Base-by-base conservation (phyloP, 495 filamentous ascomycete species). In the Talaromyces proteolyticus region DNA sequence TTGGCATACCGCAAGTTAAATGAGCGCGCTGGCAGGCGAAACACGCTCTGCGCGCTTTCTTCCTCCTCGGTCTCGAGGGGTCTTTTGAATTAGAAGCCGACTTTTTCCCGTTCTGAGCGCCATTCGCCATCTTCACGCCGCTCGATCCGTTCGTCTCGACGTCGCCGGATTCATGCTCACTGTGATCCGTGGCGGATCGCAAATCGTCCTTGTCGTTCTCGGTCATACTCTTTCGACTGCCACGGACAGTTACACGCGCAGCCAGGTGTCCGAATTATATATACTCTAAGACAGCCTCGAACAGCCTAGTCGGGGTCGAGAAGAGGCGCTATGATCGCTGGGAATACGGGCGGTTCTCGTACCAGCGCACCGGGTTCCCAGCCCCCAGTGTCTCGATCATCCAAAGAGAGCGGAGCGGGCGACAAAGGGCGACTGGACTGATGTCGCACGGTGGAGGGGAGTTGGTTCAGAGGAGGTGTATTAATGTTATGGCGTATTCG, bases 21-120 rank as follows among this genome's bases (percentile, higher is more conserved):
- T 98, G 93, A 45, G 93, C 93, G 65, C 94, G 79, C 68, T 98
- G 93, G 68, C 93, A 98, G 23, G 94, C 91, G 80, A 86, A 92
- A 64, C 93, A 98, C 49, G 93, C 93, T 62, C 93, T 79, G 57
- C 92, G 77, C 25, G 93, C 93, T 78, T 98, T 98, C 76, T 97
- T 98, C 62, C 93, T 81, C 57, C 91, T 77, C 37, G 93, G 89
- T 55, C 93, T 78, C 59, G 82, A 74, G 23, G 91, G 89, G 63
- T 97, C 93, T 63, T 93, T 94, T 25, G 88, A 77, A 64, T 87
- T 77, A 23, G 65, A 61, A 42, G 67, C 75, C 43, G 76, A 81
- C 64, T 84, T 81, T 72, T 81, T 57, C 59, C 68, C 67, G 47
- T 64, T 68, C 47, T 67, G 65, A 44, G 65, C 61, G 49, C 68